Evolutionary conservation across 371 early-diverging fungal genomes (phyloP).

Genomic region (Choanephora cucurbitarum): DNA sequence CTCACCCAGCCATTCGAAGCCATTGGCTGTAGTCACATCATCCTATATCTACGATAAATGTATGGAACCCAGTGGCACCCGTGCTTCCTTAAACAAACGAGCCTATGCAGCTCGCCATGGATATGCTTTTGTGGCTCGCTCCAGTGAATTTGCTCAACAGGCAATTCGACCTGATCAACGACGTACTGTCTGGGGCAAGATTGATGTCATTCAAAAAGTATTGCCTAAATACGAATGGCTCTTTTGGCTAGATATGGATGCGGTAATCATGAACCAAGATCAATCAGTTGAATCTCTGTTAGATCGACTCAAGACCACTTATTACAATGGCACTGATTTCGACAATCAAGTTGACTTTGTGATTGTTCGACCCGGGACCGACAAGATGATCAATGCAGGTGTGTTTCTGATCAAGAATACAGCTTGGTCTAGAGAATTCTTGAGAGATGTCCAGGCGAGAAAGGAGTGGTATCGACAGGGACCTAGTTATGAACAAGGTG

Average conservation of each 20-base stretch:
- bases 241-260: constrained; percentile 69
- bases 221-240: constrained; percentile 63
- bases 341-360: constrained; percentile 41
- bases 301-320: constrained; percentile 14
- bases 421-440: constrained; percentile 46
- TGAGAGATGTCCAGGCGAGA: constrained; percentile 41
- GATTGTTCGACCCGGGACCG: constrained; percentile 45
- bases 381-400: constrained; percentile 60
- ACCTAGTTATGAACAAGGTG: constrained; percentile 54
- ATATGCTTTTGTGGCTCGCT: constrained; percentile 57
- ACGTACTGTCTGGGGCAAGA: constrained; percentile 63
- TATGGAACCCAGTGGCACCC: constrained; percentile 62
- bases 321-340: constrained; percentile 26
- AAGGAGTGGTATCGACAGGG: constrained; percentile 36
- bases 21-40: constrained; percentile 59
- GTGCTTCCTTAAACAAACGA: constrained; percentile 53
- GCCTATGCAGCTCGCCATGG: constrained; percentile 52
- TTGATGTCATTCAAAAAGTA: constrained; percentile 56
- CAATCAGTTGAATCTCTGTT: constrained; percentile 40
- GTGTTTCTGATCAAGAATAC: constrained; percentile 59
- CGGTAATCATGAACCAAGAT: constrained; percentile 49
- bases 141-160: constrained; percentile 58
- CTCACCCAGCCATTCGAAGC: constrained; percentile 10
- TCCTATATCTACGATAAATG: constrained; percentile 62
- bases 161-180: constrained; percentile 38